A percentile compares a stretch with the other conserved stretches of the same genome.
phyloP scores from a whole-genome alignment of 106 monocot genomes.

The Dendrobium officinale region DNA sequence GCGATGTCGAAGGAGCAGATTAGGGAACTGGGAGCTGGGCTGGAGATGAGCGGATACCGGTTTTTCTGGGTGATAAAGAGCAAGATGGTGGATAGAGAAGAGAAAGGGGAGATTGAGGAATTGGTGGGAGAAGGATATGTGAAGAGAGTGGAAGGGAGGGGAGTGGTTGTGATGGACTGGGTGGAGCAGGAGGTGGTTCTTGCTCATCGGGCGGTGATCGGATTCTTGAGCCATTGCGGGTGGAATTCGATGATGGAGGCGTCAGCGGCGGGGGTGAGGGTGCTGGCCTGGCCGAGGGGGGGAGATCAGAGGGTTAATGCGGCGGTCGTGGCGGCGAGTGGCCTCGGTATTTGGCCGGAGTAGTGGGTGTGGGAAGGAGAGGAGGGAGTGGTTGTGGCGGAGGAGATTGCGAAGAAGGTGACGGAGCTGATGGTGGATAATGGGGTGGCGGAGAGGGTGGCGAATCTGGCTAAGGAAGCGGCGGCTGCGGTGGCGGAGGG shows the following conservation, averaged over 20 bases:
- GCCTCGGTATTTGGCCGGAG: constrained; percentile 48
- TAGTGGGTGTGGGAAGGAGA: constrained; percentile 55
- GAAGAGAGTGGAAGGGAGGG: constrained; percentile 40
- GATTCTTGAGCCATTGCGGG: constrained; percentile 69
- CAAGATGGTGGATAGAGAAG: constrained; percentile 44
- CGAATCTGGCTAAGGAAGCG: constrained; percentile 14
- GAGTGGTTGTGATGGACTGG: constrained; percentile 44
- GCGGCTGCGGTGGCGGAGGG: constrained; percentile 13
- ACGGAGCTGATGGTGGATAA: constrained; percentile 33
- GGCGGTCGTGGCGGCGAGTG: constrained; percentile 22
- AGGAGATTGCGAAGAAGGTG: constrained; percentile 31
- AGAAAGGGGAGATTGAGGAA: constrained; percentile 18
- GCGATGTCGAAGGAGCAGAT: constrained; percentile 35
- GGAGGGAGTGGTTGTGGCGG: constrained; percentile 21
- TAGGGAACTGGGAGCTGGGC: constrained; percentile 33
- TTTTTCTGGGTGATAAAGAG: constrained; percentile 66
- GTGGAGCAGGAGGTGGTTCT: constrained; percentile 52
- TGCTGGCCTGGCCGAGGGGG: constrained; percentile 43
- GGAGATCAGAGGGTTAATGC: constrained; percentile 64
- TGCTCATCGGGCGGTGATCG: constrained; percentile 31
- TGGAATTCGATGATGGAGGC: constrained; percentile 74
- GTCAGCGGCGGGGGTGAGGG: constrained; percentile 25
- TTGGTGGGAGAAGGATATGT: constrained; percentile 35
- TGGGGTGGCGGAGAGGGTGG: constrained; percentile 2
- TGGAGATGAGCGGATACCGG: constrained; percentile 48